phyloP scores from a whole-genome alignment of 257 asterid genomes.

The Schizonepeta tenuifolia region DNA sequence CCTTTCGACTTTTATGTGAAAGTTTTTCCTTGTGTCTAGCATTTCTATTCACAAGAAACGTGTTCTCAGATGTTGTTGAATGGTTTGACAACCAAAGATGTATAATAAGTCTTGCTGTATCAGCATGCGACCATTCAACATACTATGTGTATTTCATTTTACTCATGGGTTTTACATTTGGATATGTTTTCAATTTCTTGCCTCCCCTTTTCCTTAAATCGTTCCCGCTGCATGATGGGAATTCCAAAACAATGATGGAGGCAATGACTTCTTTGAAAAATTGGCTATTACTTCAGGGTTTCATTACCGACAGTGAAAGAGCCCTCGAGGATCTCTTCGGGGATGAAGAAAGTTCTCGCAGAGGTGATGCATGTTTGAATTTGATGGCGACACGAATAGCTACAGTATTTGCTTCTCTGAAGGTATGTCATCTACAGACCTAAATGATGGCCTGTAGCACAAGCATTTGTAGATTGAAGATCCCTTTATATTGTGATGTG shows the following conservation, averaged over 20 bases:
- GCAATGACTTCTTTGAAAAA: slow-evolving; percentile 5
- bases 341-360: slow-evolving; percentile 86
- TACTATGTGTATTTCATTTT: slow-evolving; percentile 20
- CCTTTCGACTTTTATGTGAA: slow-evolving; percentile 25
- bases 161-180: background rate
- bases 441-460: slow-evolving; percentile 26
- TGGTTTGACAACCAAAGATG: slow-evolving; percentile 18
- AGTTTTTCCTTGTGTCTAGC: slow-evolving; percentile 6
- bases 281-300: slow-evolving; percentile 58
- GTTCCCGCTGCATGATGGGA: slow-evolving; percentile 22
- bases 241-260: slow-evolving; percentile 16
- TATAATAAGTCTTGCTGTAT: slow-evolving; percentile 22
- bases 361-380: slow-evolving; percentile 79
- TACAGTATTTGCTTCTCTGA: slow-evolving; percentile 90
- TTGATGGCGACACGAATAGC: slow-evolving; percentile 92
- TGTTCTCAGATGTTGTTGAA: background rate
- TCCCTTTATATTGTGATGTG: slow-evolving; percentile 34
- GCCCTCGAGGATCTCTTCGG: slow-evolving; percentile 96
- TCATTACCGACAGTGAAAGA: slow-evolving; percentile 89
- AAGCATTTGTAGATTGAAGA: slow-evolving; percentile 15
- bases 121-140: slow-evolving; percentile 11
- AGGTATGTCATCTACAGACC: slow-evolving; percentile 53
- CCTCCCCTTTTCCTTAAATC: slow-evolving; percentile 22
- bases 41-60: slow-evolving; percentile 14
- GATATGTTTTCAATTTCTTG: slow-evolving; percentile 10